Evolutionary conservation across 805 yeast species (phyloP), one percentile per base, ranked within the genome.

Genomic region (Wickerhamomyces silvicola): DNA sequence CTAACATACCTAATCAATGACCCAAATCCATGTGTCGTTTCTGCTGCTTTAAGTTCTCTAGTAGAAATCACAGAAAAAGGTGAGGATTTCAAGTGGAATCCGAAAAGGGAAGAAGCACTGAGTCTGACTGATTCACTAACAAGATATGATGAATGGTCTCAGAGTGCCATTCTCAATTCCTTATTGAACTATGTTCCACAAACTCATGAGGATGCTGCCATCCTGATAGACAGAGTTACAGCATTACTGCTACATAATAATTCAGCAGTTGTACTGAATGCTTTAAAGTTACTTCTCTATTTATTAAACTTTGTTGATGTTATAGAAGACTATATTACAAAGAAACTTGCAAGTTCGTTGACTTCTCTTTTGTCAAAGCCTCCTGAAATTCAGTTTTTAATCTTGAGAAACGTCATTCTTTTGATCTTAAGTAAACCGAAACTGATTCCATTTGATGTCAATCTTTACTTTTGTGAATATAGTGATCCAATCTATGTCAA

Each of bases 401-500:
- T 81, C 1, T 62, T 88, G 41, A 65, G 96, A 50, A 90, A 88
- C 52, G 80, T 84, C 29, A 83, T 86, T 17, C 56, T 87, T 20
- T 57, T 88, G 22, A 65, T 88, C 18, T 64, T 86, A 35, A 75
- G 83, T 32, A 72, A 77, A 38, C 77, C 80, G 10, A 66, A 70
- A 15, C 59, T 86, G 35, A 57, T 77, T 24, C 57, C 64, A 17
- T 62, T 82, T 33, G 92, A 83, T 40, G 85, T 84, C n/a, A 72
- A 76, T 32, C 72, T 76, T 59, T 85, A 88, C 51, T 87, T 85
- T 57, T 80, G 92, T 58, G 77, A 76, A 37, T 83, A 74, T 46
- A 81, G 82, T 52, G 96, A 88, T 53, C 92, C 94, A 1, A 75
- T 83, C 15, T 90, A 84, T 53, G 77, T 90, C 50, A 85, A 87